Conservation (phyloP, 2,329 filamentous ascomycete genomes). For the Colletotrichum sp. region DNA sequence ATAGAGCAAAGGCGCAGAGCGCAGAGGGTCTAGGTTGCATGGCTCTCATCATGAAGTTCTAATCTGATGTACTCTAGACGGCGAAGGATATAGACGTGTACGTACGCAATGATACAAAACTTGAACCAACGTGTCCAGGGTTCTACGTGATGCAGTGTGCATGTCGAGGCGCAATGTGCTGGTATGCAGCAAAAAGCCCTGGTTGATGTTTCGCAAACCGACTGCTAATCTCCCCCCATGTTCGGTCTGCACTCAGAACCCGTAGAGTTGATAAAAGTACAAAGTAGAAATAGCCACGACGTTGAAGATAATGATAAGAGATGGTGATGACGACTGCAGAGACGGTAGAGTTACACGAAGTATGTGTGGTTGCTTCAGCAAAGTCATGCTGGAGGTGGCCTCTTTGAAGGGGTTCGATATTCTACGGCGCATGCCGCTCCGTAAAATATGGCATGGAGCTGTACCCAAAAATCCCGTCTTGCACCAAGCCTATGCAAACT, state of each 20-base stretch:
- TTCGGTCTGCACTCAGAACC: not conserved
- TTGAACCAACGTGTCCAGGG: not conserved
- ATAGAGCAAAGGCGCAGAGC: slow-evolving; percentile 41
- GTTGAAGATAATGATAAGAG: not conserved
- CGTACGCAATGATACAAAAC: slow-evolving; percentile 35
- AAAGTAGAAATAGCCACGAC: not conserved
- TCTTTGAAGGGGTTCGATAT: not conserved
- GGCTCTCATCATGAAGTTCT: slow-evolving; percentile 42
- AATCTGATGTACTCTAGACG: slow-evolving; percentile 48
- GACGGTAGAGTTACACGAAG: not conserved
- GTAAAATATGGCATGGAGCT: not conserved
- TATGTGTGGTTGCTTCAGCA: not conserved
- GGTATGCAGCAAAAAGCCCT: not conserved
- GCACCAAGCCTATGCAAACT: not conserved
- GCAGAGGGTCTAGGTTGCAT: slow-evolving; percentile 35
- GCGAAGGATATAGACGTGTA: slow-evolving; percentile 46
- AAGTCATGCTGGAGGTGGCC: not conserved
- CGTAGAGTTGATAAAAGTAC: not conserved
- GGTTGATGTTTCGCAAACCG: not conserved
- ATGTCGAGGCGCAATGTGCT: not conserved
- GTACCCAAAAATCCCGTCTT: not conserved
- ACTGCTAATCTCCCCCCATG: not conserved
- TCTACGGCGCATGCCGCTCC: not conserved
- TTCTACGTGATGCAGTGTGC: not conserved
- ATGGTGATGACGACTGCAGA: not conserved